Conservation (phyloP, 164 flowering plant genomes). For the Amborella trichopoda region DNA sequence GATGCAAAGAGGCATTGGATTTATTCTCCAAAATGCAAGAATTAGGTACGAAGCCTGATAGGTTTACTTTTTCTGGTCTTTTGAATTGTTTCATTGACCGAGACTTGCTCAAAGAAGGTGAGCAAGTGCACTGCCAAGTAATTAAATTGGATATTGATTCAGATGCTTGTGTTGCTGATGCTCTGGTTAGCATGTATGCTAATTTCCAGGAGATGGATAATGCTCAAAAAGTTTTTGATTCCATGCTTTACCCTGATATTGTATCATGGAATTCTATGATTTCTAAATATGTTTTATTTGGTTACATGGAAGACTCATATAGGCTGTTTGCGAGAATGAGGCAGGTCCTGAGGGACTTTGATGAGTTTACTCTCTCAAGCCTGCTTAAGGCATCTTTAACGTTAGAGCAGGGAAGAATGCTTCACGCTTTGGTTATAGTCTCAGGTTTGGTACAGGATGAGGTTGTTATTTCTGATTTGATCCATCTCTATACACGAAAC, state of each 20-base stretch:
- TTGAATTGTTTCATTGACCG: too few relatives aligned
- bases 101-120: too few relatives aligned
- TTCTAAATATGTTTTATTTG: conserved; percentile 28
- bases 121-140: too few relatives aligned
- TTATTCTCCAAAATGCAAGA: conserved; percentile 5
- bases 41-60: background rate
- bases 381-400: conserved; percentile 38
- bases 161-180: conserved; percentile 1
- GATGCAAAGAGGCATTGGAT: conserved; percentile 1
- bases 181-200: conserved; percentile 5
- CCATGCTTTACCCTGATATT: conserved; percentile 30
- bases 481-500: conserved; percentile 30
- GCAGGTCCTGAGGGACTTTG: conserved; percentile 45
- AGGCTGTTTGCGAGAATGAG: conserved; percentile 55
- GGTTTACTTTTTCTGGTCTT: too few relatives aligned
- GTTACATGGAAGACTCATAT: conserved; percentile 21
- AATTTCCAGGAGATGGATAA: background rate
- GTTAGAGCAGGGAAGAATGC: conserved; percentile 21
- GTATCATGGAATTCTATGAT: conserved; percentile 72
- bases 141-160: too few relatives aligned
- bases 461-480: conserved; percentile 16
- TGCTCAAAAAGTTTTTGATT: conserved; percentile 5
- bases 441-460: conserved; percentile 6
- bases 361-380: conserved; percentile 46
- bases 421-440: conserved; percentile 3